Conservation (phyloP, 768 basidiomycete species). For the Baorangia bicolor region DNA sequence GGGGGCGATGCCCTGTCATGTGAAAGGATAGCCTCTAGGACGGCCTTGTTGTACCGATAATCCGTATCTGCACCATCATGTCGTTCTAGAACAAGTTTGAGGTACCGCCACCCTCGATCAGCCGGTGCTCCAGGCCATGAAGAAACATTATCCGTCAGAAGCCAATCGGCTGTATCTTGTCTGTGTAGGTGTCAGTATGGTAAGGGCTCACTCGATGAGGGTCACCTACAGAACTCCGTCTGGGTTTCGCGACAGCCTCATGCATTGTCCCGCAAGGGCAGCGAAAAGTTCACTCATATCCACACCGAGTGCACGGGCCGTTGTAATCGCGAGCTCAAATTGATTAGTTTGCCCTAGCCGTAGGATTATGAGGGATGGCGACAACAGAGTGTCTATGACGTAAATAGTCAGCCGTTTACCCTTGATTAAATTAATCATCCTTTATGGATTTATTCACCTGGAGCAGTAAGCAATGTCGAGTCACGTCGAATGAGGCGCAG, state of each 20-base stretch:
- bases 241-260: constrained; percentile 66
- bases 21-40: constrained; percentile 73
- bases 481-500: constrained; percentile 72
- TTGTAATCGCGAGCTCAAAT: constrained; percentile 76
- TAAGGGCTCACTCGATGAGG: background rate
- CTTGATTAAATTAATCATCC: constrained; percentile 10
- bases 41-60: constrained; percentile 72
- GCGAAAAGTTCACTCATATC: constrained; percentile 89
- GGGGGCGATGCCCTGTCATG: constrained; percentile 58
- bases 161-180: constrained; percentile 75
- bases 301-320: constrained; percentile 71
- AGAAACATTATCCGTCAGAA: constrained; percentile 74
- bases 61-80: constrained; percentile 74
- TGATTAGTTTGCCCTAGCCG: constrained; percentile 74
- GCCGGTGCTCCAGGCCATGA: constrained; percentile 82
- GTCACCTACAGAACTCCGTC: constrained; percentile 55
- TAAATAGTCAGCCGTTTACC: constrained; percentile 21
- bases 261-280: constrained; percentile 72
- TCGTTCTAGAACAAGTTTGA: constrained; percentile 74
- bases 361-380: constrained; percentile 67
- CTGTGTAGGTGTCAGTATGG: constrained; percentile 38
- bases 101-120: constrained; percentile 85
- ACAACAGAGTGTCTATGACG: constrained; percentile 49
- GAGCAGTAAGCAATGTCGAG: constrained; percentile 55
- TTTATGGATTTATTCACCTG: constrained; percentile 49